These are phyloP conservation scores for Coelastrella sp. DNA, from an alignment of 139 green algal genomes.

Conservation along the genomic window DNA sequence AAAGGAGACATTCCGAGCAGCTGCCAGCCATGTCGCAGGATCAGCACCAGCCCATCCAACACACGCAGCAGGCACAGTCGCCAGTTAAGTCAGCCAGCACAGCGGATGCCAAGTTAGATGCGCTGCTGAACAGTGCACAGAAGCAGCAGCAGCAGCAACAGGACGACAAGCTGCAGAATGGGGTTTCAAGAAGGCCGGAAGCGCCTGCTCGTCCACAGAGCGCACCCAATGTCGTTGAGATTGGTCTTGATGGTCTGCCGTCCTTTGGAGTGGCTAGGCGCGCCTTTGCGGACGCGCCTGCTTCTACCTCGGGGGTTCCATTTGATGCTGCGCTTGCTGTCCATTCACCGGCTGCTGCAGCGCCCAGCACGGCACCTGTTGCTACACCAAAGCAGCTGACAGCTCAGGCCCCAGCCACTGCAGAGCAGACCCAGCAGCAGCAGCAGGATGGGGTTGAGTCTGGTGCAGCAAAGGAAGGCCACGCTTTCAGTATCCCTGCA, in stretches of 20 bases:
- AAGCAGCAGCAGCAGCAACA: background rate
- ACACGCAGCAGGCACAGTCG: background rate
- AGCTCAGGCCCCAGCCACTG: background rate
- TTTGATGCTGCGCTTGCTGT: too few species aligned
- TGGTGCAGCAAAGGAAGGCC: too few species aligned
- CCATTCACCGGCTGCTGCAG: too few species aligned
- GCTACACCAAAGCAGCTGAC: background rate
- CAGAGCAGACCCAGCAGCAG: background rate
- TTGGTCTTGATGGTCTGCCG: background rate
- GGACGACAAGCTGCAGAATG: background rate
- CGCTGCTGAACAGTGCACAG: background rate
- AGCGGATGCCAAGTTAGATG: background rate
- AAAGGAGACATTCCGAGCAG: background rate
- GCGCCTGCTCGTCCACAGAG: constrained; percentile 14
- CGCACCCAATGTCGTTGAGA: constrained; percentile 2
- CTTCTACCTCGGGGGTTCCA: too few species aligned
- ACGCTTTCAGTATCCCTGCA: too few species aligned
- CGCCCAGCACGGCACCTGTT: background rate
- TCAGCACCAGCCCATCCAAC: constrained; percentile 11
- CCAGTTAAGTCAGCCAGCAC: too few species aligned
- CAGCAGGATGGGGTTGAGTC: background rate
- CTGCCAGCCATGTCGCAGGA: background rate
- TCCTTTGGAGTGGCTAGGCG: background rate
- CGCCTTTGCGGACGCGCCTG: too few species aligned
- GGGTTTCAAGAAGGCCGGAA: background rate